Conservation (phyloP, 176 grass and related monocot species). For the Saccharum officinarum region DNA sequence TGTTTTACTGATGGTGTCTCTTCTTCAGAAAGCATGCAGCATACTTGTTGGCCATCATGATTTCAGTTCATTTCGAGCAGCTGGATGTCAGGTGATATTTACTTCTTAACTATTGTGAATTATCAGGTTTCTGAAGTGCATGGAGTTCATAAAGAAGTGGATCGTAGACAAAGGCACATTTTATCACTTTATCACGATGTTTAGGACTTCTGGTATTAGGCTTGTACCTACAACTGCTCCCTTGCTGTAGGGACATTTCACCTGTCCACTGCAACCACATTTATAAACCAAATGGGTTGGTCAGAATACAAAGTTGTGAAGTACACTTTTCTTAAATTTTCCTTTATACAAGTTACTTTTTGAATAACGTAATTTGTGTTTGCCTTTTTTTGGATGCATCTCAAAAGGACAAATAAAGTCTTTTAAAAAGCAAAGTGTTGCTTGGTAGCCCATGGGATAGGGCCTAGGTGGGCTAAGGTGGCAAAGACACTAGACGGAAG, state of each 20-base stretch:
- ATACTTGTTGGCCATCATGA: conserved; percentile 85
- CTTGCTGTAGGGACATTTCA: not conserved
- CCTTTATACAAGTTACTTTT: not conserved
- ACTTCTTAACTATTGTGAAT: conserved; percentile 32
- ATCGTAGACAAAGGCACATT: conserved; percentile 10
- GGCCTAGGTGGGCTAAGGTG: not conserved
- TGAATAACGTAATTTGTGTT: not conserved
- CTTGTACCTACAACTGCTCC: not conserved
- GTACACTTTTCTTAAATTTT: conserved; percentile 5
- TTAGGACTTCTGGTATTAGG: conserved; percentile 15
- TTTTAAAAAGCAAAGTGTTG: not conserved
- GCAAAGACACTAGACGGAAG: not conserved
- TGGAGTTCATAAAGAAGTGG: conserved; percentile 18
- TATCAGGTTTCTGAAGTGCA: conserved; percentile 21
- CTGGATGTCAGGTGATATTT: conserved; percentile 83
- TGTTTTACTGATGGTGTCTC: conserved; percentile 22
- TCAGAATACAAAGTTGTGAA: conserved; percentile 8
- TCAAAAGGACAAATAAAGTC: not conserved
- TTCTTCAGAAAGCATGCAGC: conserved; percentile 80
- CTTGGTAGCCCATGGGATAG: not conserved
- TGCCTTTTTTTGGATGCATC: not conserved
- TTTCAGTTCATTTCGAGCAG: conserved; percentile 97
- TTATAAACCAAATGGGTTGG: not conserved
- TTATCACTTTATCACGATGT: not conserved
- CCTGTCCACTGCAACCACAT: not conserved